Evolutionary conservation across 805 yeast species (phyloP).

Genomic region (Lipomyces orientalis): DNA sequence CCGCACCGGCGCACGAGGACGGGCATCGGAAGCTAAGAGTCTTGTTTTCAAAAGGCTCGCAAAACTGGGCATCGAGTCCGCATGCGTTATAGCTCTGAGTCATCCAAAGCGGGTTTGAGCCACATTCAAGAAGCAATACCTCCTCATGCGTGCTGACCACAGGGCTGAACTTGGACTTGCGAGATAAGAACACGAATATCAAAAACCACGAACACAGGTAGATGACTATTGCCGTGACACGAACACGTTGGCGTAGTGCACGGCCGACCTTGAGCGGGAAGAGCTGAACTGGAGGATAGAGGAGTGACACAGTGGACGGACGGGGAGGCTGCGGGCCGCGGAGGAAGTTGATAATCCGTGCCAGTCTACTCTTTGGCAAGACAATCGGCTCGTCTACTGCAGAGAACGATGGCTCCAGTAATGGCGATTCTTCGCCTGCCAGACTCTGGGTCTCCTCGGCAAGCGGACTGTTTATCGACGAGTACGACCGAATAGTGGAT

Average conservation of each 20-base stretch:
- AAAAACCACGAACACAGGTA: constrained; percentile 36
- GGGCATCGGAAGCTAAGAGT: constrained; percentile 77
- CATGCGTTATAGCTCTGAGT: constrained; percentile 54
- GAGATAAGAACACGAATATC: constrained; percentile 35
- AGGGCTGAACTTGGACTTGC: constrained; percentile 36
- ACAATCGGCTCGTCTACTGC: constrained; percentile 30
- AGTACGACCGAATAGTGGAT: constrained; percentile 32
- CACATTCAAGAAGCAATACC: constrained; percentile 34
- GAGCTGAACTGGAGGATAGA: constrained; percentile 35
- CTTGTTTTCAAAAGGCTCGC: constrained; percentile 54
- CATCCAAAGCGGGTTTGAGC: constrained; percentile 37
- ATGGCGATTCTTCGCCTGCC: constrained; percentile 32
- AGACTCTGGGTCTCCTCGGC: constrained; percentile 25
- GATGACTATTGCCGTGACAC: constrained; percentile 22
- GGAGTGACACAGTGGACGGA: constrained; percentile 33
- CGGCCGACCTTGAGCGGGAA: constrained; percentile 35
- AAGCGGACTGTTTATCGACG: constrained; percentile 27
- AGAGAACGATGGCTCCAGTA: constrained; percentile 26
- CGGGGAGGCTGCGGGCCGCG: constrained; percentile 37
- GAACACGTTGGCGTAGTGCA: constrained; percentile 30
- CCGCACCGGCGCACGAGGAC: constrained; percentile 79
- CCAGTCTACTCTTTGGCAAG: constrained; percentile 31
- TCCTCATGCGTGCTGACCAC: constrained; percentile 29
- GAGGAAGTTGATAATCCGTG: constrained; percentile 31
- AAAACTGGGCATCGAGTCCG: constrained; percentile 70